phyloP scores from a whole-genome alignment of 2,329 filamentous ascomycete species.

The Hypoxylon sp. region DNA sequence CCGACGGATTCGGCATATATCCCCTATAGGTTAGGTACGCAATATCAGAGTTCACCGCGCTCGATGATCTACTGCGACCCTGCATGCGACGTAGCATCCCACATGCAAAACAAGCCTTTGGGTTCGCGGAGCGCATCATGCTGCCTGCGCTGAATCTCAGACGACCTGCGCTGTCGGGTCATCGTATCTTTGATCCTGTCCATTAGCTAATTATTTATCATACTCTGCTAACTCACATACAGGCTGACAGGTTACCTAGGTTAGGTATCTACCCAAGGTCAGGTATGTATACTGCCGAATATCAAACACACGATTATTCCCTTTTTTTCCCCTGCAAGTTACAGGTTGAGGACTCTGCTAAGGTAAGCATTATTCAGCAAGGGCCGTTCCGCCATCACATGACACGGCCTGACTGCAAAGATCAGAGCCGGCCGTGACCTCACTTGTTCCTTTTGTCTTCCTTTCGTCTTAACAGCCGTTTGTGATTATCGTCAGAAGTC shows the following conservation, averaged over 20 bases:
- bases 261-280: no score
- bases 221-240: no score
- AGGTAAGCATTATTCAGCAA: background rate
- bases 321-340: background rate
- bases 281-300: no score
- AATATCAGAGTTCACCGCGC: slow-evolving; percentile 16
- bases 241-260: no score
- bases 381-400: slow-evolving; percentile 12
- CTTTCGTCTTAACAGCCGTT: background rate
- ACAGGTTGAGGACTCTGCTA: no score
- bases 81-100: slow-evolving; percentile 30
- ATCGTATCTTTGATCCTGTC: background rate
- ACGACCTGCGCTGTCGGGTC: slow-evolving; percentile 32
- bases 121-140: slow-evolving; percentile 45
- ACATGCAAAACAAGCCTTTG: slow-evolving; percentile 31
- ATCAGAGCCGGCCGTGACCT: no score
- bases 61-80: slow-evolving; percentile 35
- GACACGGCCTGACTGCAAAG: slow-evolving; percentile 10
- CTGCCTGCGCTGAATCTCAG: slow-evolving; percentile 48
- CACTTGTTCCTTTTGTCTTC: no score
- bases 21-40: no score
- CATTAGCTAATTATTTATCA: no score
- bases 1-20: slow-evolving; percentile 21
- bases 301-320: background rate
- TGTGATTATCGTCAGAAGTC: background rate